Base-by-base conservation (phyloP, 192 early-diverging fungal genomes). In the Coemansia sp. region DNA sequence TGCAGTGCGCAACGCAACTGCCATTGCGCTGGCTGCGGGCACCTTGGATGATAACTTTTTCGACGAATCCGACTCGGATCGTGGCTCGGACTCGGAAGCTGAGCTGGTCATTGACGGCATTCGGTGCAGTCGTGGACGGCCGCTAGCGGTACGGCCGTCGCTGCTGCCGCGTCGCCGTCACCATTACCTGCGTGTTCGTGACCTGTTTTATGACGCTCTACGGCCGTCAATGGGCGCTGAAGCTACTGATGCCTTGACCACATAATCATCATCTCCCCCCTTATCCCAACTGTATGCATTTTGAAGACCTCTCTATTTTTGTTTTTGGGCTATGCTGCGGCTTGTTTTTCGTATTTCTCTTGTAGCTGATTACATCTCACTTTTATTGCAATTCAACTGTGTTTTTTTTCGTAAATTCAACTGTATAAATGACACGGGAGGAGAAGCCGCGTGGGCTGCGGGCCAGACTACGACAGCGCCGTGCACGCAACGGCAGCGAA, bases 61-160 rank as follows among this genome's bases (percentile, higher is more conserved):
- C 20, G 75, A 71, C 1, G 85, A 85, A 40, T 86, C 85, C 7
- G 90, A 92, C 51, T 84, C 85, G 61, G 90, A 92, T 37, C 82
- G 76, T n/a, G 83, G 82, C 34, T 79, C 69, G 15, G 76, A 79
- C 49, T 56, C 57, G 31, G 76, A 79, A 47, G 58, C 76, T 2
- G 76, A 79, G 62, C 26, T 80, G 37, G 76, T 93, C 7, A 65
- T 90, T 49, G 76, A 80, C 23, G 87, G 85, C 7, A 80, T 89
- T 43, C 72, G 66, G 32, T 76, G 79, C 54, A 83, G 84, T 32
- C 80, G 77, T 9, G 87, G 87, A 10, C 69, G 60, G 15, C 89
- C 90, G 1, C 56, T 93, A 58, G 88, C 85, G 5, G 57, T 64
- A 32, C 66, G 76, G 9, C 64, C 79, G 4, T 63, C 60, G 56